Percentiles rank a stretch among this genome's conserved stretches.
These are phyloP conservation scores for Nothophaeocryptopus gaeumannii DNA, from an alignment of 2,329 filamentous ascomycete species.

Conservation along the genomic window DNA sequence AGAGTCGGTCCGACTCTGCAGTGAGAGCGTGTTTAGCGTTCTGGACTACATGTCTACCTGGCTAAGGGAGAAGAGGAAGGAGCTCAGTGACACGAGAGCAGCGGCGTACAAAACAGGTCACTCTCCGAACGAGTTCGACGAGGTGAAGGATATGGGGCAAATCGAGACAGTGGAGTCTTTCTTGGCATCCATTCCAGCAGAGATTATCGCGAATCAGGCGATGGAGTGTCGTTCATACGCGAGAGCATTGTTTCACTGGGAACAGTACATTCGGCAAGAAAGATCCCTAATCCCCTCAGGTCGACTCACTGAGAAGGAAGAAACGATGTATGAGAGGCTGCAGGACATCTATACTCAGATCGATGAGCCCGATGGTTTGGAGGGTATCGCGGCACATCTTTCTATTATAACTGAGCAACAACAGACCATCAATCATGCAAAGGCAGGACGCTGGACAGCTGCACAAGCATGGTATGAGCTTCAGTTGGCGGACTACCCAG, in stretches of 20 bases:
- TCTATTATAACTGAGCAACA: conserved; percentile 87
- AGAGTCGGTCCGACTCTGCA: conserved; percentile 79
- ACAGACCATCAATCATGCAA: conserved; percentile 87
- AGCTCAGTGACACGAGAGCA: conserved; percentile 39
- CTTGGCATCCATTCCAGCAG: conserved; percentile 65
- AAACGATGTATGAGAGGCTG: conserved; percentile 59
- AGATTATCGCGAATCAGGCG: conserved; percentile 75
- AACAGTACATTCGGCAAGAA: conserved; percentile 74
- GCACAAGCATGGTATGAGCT: conserved; percentile 98
- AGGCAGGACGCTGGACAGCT: conserved; percentile 88
- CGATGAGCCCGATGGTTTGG: conserved; percentile 93
- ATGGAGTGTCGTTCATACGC: conserved; percentile 94
- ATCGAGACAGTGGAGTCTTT: conserved; percentile 69
- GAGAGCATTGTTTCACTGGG: conserved; percentile 88
- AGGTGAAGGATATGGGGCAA: conserved; percentile 52
- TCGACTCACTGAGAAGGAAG: conserved; percentile 38
- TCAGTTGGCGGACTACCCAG: conserved; percentile 73
- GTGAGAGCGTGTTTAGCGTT: conserved; percentile 86
- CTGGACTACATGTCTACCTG: conserved; percentile 90
- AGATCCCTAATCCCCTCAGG: conserved; percentile 43
- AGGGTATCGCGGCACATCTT: conserved; percentile 86
- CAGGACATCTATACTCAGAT: conserved; percentile 97
- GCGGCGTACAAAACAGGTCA: conserved; percentile 45
- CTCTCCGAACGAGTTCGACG: conserved; percentile 48
- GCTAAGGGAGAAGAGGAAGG: conserved; percentile 73